Evolutionary conservation across 2,329 filamentous ascomycete genomes (phyloP).

Genomic region (Tolypocladium ovalisporum): DNA sequence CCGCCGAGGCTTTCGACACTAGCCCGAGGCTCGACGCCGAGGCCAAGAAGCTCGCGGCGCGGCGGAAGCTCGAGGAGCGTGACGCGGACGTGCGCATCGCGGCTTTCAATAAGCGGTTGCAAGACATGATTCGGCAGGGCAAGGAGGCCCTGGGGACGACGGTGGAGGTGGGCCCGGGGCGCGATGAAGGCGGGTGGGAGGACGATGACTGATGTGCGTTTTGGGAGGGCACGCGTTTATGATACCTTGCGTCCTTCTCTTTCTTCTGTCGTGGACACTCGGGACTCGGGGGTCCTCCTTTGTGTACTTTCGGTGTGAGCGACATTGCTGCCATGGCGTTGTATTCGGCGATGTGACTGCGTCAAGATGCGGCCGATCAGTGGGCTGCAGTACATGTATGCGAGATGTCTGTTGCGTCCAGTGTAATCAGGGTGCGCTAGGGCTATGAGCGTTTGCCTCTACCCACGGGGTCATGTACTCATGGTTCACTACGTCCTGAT

Average conservation of each 20-base stretch:
- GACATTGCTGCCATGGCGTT: not conserved
- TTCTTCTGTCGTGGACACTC: too few relatives aligned
- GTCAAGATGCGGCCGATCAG: too few relatives aligned
- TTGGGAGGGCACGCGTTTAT: not conserved
- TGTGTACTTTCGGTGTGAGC: not conserved
- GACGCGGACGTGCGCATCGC: conserved; percentile 71
- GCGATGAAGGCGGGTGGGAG: conserved; percentile 30
- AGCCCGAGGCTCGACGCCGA: conserved; percentile 50
- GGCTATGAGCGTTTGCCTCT: too few relatives aligned
- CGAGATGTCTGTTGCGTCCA: too few relatives aligned
- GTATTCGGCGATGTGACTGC: too few relatives aligned
- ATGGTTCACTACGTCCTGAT: too few relatives aligned
- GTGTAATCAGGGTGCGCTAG: too few relatives aligned
- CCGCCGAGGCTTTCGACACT: conserved; percentile 8
- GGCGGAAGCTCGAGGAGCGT: conserved; percentile 60
- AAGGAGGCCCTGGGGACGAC: conserved; percentile 73
- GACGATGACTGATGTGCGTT: conserved; percentile 6
- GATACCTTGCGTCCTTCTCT: too few relatives aligned
- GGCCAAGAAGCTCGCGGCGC: conserved; percentile 62
- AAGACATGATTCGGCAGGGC: conserved; percentile 82
- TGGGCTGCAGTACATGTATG: too few relatives aligned
- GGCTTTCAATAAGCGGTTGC: conserved; percentile 66
- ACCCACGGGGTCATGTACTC: too few relatives aligned
- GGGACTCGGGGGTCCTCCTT: too few relatives aligned
- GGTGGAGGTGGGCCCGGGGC: conserved; percentile 38